Percentiles rank a stretch among this genome's conserved stretches.
These are phyloP conservation scores for Pseudocercospora fuligena DNA, from an alignment of 2,329 filamentous ascomycete species.

Conservation along the genomic window DNA sequence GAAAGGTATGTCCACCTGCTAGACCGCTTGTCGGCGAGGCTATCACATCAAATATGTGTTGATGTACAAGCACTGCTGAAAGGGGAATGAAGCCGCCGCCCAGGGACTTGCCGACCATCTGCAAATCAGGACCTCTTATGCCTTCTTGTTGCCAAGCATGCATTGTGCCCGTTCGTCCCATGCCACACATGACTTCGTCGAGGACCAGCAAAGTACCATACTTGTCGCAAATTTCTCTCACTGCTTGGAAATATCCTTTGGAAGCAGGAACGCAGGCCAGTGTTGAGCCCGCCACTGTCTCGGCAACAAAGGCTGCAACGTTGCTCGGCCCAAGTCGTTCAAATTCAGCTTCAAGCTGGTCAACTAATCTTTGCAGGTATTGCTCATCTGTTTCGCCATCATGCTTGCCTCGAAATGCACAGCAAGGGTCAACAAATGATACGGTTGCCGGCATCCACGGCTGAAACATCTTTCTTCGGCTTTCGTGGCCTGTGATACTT, in stretches of 20 bases:
- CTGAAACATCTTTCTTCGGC: not conserved
- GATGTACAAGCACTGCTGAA: conserved; percentile 49
- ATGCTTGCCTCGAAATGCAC: conserved; percentile 44
- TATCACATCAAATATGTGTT: conserved; percentile 46
- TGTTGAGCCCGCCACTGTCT: conserved; percentile 53
- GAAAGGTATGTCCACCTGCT: conserved; percentile 59
- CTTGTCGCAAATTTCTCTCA: conserved; percentile 59
- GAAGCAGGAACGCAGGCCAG: conserved; percentile 57
- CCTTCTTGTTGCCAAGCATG: conserved; percentile 40
- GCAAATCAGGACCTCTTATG: conserved; percentile 61
- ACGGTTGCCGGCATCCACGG: conserved; percentile 31
- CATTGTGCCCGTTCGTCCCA: conserved; percentile 35
- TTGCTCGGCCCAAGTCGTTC: conserved; percentile 51
- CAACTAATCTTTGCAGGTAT: conserved; percentile 48
- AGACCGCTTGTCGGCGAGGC: conserved; percentile 61
- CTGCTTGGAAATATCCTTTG: conserved; percentile 58
- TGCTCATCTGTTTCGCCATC: conserved; percentile 45
- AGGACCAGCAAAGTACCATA: conserved; percentile 60
- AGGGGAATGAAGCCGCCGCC: conserved; percentile 59
- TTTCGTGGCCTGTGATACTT: conserved; percentile 44
- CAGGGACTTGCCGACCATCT: conserved; percentile 65
- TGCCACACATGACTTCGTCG: conserved; percentile 50
- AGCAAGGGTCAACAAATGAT: conserved; percentile 33
- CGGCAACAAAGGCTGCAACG: conserved; percentile 56
- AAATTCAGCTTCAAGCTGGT: conserved; percentile 56